Conservation (phyloP, 2,329 filamentous ascomycete species). For the Botrytis fragariae region DNA sequence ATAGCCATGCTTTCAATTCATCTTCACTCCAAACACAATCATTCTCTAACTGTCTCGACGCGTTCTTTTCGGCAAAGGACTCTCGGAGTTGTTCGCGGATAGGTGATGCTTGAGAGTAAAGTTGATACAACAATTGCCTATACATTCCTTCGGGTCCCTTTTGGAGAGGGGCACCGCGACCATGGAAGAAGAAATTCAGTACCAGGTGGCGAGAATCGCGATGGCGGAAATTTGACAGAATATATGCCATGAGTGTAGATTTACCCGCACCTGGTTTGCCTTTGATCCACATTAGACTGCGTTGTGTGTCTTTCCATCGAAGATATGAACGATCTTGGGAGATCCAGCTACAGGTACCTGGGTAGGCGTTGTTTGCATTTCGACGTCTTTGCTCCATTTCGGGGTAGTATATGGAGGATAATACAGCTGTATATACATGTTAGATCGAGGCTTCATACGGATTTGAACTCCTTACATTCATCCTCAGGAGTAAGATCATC, state of each 20-base stretch:
- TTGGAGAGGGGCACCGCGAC: slow-evolving; percentile 38
- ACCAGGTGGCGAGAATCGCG: not conserved
- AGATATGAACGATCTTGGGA: slow-evolving; percentile 30
- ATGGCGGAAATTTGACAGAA: slow-evolving; percentile 32
- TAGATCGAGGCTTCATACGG: not conserved
- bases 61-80: not conserved
- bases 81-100: not conserved
- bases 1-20: slow-evolving; percentile 18
- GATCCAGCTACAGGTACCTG: slow-evolving; percentile 41
- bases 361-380: slow-evolving; percentile 30
- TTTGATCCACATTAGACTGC: slow-evolving; percentile 42
- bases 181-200: slow-evolving; percentile 41
- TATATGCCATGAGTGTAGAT: slow-evolving; percentile 41
- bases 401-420: slow-evolving; percentile 35
- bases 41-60: not conserved
- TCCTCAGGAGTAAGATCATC: no score
- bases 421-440: not conserved
- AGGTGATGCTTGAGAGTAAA: slow-evolving; percentile 17
- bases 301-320: slow-evolving; percentile 28
- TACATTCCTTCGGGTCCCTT: slow-evolving; percentile 40
- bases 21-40: slow-evolving; percentile 19
- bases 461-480: rapidly evolving
- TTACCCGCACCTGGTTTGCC: slow-evolving; percentile 45
- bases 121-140: slow-evolving; percentile 39
- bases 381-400: slow-evolving; percentile 35